These are phyloP conservation scores for Acanthamoeba culbertsoni DNA, from an alignment of 208 protist genomes.

Conservation along the genomic window DNA sequence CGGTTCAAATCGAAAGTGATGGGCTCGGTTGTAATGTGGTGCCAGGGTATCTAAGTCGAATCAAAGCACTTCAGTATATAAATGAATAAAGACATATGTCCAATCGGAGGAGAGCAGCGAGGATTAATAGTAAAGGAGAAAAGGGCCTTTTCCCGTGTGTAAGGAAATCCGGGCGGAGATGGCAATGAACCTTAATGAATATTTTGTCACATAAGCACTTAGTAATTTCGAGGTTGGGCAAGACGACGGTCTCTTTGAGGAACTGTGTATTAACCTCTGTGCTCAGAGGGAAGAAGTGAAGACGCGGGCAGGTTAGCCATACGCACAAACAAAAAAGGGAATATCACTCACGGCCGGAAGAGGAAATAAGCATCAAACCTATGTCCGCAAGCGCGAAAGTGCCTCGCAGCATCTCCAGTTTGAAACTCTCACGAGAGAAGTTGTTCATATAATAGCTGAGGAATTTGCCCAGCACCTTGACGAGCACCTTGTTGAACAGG, in stretches of 20 bases:
- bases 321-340: background rate
- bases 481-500: conserved; percentile 27
- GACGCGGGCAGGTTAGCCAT: background rate
- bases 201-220: conserved; percentile 37
- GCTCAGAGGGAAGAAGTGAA: background rate
- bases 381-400: conserved; percentile 23
- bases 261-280: conserved; percentile 38
- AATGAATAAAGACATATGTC: too few relatives aligned
- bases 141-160: too few relatives aligned
- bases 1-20: background rate
- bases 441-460: conserved; percentile 51
- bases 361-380: background rate
- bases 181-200: background rate
- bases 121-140: too few relatives aligned
- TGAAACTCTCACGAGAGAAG: conserved; percentile 34
- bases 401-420: conserved; percentile 13
- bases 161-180: too few relatives aligned
- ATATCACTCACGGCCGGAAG: background rate
- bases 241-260: conserved; percentile 19
- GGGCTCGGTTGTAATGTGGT: background rate
- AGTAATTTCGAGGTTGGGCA: conserved; percentile 34
- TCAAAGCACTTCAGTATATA: too few relatives aligned
- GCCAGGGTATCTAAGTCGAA: conserved; percentile 22
- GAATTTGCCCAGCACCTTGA: conserved; percentile 40
- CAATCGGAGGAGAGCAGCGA: too few relatives aligned